Conservation (phyloP, 768 basidiomycete species). For the Suillus spraguei region DNA sequence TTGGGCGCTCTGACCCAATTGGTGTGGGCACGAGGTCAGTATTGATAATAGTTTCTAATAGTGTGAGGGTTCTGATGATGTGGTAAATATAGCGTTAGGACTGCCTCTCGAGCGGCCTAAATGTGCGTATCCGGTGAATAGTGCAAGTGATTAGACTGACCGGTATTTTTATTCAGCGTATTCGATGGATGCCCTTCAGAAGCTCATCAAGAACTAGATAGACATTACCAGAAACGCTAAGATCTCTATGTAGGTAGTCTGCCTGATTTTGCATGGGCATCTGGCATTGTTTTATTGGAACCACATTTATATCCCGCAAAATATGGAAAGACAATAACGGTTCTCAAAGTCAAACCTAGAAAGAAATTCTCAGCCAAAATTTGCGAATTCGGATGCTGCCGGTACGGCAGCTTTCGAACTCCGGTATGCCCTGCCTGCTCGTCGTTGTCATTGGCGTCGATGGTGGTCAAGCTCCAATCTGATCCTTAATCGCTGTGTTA, state of each 20-base stretch:
- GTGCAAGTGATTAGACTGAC: constrained; percentile 14
- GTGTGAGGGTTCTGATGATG: constrained; percentile 17
- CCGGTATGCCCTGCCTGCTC: too few relatives aligned
- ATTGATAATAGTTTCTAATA: constrained; percentile 8
- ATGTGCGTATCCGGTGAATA: constrained; percentile 49
- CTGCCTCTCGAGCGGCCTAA: constrained; percentile 90
- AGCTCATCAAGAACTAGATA: constrained; percentile 48
- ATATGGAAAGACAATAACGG: constrained; percentile 6
- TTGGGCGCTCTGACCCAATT: constrained; percentile 84
- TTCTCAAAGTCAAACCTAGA: too few relatives aligned
- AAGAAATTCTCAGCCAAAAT: too few relatives aligned
- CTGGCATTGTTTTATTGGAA: not conserved
- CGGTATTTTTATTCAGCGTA: constrained; percentile 44
- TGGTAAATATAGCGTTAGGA: constrained; percentile 41
- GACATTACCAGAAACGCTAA: not conserved
- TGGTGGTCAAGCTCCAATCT: too few relatives aligned
- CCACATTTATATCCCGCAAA: constrained; percentile 11
- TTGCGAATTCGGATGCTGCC: too few relatives aligned
- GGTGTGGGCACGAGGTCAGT: constrained; percentile 85
- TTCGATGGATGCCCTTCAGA: constrained; percentile 77
- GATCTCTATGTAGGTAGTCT: not conserved
- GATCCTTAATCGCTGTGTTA: too few relatives aligned
- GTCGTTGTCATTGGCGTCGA: too few relatives aligned
- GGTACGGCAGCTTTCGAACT: too few relatives aligned
- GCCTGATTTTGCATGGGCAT: not conserved